phyloP scores from a whole-genome alignment of 108 stramenopile genomes.

The Skeletonema tropicum region DNA sequence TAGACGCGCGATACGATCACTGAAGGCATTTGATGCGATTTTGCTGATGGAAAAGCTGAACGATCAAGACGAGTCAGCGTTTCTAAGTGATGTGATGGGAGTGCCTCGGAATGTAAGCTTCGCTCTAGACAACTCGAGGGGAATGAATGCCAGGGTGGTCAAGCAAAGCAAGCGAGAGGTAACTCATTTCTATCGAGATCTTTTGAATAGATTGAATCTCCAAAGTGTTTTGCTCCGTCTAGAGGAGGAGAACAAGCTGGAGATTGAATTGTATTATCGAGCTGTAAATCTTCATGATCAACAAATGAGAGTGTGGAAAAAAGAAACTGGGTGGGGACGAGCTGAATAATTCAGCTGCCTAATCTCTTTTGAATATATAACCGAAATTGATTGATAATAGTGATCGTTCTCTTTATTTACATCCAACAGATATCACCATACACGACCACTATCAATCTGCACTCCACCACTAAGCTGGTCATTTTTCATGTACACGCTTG shows the following conservation, averaged over 20 bases:
- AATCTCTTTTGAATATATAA: not conserved
- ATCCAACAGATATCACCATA: slow-evolving; percentile 54
- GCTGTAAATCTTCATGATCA: slow-evolving; percentile 13
- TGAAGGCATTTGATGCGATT: slow-evolving; percentile 28
- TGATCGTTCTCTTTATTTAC: not conserved
- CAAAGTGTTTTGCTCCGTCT: slow-evolving; percentile 6
- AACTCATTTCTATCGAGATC: slow-evolving; percentile 38
- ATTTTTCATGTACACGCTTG: slow-evolving; percentile 74
- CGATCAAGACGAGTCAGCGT: slow-evolving; percentile 22
- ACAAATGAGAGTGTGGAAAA: slow-evolving; percentile 21
- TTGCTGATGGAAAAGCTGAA: slow-evolving; percentile 28
- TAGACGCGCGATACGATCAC: slow-evolving; percentile 12
- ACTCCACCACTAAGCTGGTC: slow-evolving; percentile 82
- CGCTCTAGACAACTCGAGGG: slow-evolving; percentile 6
- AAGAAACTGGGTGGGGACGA: slow-evolving; percentile 8
- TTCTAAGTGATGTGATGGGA: slow-evolving; percentile 34
- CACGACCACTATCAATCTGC: slow-evolving; percentile 60
- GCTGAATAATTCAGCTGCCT: not conserved
- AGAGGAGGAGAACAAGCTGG: slow-evolving; percentile 17
- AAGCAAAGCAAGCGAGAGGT: slow-evolving; percentile 26
- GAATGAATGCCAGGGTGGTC: slow-evolving; percentile 12
- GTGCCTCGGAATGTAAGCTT: slow-evolving; percentile 37
- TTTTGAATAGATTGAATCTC: slow-evolving; percentile 9
- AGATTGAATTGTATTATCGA: slow-evolving; percentile 30
- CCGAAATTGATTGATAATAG: not conserved